A percentile compares a stretch with the other conserved stretches of the same genome.
phyloP scores from a whole-genome alignment of 192 early-diverging fungal species.

The Globomyces pollinis-pini region DNA sequence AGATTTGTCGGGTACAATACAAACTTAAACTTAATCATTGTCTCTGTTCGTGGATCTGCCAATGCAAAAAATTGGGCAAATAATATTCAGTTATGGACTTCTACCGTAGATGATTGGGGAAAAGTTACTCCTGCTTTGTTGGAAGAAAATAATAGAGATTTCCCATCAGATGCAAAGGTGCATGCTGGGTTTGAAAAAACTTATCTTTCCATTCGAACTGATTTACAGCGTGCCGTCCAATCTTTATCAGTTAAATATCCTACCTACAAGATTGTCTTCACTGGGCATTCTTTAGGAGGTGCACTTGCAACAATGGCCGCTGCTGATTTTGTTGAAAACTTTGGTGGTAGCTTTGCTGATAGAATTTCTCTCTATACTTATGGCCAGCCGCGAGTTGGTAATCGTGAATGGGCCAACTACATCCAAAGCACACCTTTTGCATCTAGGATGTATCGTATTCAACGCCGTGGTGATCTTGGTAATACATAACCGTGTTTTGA shows the following conservation, averaged over 20 bases:
- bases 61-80: neutral
- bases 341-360: neutral
- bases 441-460: neutral
- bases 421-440: neutral
- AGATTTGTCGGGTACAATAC: constrained; percentile 10
- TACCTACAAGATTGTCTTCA: constrained; percentile 7
- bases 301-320: constrained; percentile 7
- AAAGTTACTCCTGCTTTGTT: no score
- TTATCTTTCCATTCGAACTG: neutral
- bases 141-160: neutral
- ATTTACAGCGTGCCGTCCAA: neutral
- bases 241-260: neutral
- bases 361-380: constrained; percentile 13
- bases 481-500: neutral
- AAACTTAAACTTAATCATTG: constrained; percentile 8
- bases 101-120: no score
- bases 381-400: constrained; percentile 4
- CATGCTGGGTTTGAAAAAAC: neutral
- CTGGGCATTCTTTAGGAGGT: constrained; percentile 15
- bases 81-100: neutral
- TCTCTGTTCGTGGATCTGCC: constrained; percentile 4
- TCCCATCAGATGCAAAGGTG: neutral
- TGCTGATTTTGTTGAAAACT: constrained; percentile 1
- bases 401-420: neutral
- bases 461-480: neutral